Base-by-base conservation (phyloP, 257 asterid genomes). In the Plantago elongata region DNA sequence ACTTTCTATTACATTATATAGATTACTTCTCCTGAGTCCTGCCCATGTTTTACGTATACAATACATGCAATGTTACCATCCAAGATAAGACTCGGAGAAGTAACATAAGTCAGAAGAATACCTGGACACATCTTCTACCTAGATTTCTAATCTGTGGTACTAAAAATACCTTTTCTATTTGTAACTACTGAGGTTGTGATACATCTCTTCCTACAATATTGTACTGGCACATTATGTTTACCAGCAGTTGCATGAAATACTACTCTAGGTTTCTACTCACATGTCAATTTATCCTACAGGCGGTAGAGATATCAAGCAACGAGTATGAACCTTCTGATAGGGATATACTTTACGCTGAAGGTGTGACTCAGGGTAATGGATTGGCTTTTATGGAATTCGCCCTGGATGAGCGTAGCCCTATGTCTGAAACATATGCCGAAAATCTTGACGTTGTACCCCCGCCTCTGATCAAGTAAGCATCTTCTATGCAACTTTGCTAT, bases 271-370 rank as follows among this genome's bases (percentile, higher is more conserved):
- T 29, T 14, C 29, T 48, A 43, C 62, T 47, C 50, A 34, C 55
- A 42, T 13, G 13, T 62, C 66, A 42, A 37, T 50, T 73, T 54
- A 51, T 45, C 54, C 5, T 63, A 57, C 79, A 88, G 96, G 96
- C 96, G 50, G 96, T 88, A 57, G 96, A 88, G 78, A 81, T 88
- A 60, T 88, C 96, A 29, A 88, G 95, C 81, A 88, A 88, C 54
- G 96, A 85, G 59, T 88, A 88, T 57, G 95, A 85, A 63, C 96
- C 96, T 48, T 74, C 89, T 3, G 93, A 88, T 62, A 79, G 81
- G 59, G 96, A 88, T 73, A 81, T 88, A 73, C 75, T 88, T 12
- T 83, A 67, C 45, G 90, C 96, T 11, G 96, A 88, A 69, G 96
- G 96, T 70, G 90, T 88, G 54, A 88, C 96, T 7, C 96, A 78